A percentile compares a stretch with the other conserved stretches of the same genome.
Conservation (phyloP, 805 yeast species). For the Candida bentonensis region DNA sequence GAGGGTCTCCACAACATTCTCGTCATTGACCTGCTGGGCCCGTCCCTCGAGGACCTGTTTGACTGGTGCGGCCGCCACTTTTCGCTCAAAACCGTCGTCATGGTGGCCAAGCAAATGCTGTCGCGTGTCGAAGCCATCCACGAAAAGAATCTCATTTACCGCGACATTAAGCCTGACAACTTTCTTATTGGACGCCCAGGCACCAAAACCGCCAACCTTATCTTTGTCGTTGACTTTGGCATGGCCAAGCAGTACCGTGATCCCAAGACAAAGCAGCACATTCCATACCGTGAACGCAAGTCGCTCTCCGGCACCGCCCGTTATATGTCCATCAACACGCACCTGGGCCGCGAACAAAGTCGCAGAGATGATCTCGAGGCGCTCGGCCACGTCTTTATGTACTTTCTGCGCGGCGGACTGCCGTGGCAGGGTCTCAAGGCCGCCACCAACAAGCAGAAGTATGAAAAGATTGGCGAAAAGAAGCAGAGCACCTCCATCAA, state of each 20-base stretch:
- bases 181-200: conserved; percentile 86
- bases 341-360: conserved; percentile 91
- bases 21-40: conserved; percentile 90
- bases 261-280: conserved; percentile 88
- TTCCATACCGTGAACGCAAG: conserved; percentile 93
- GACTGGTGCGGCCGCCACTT: conserved; percentile 97
- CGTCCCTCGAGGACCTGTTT: conserved; percentile 87
- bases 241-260: conserved; percentile 98
- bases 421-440: conserved; percentile 99
- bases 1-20: conserved; percentile 93
- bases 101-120: conserved; percentile 92
- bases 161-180: conserved; percentile 97
- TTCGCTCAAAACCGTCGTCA: conserved; percentile 75
- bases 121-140: conserved; percentile 75
- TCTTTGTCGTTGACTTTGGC: conserved; percentile 91
- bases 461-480: conserved; percentile 94
- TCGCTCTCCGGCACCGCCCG: conserved; percentile 97
- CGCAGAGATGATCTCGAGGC: conserved; percentile 95
- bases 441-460: conserved; percentile 90
- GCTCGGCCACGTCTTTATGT: conserved; percentile 84
- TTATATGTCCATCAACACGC: conserved; percentile 96
- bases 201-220: conserved; percentile 67
- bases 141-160: conserved; percentile 77
- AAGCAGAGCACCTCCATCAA: conserved; percentile 78
- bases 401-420: conserved; percentile 86